These are phyloP conservation scores for Ottelia alismoides DNA, from an alignment of 106 monocot genomes.

Conservation along the genomic window DNA sequence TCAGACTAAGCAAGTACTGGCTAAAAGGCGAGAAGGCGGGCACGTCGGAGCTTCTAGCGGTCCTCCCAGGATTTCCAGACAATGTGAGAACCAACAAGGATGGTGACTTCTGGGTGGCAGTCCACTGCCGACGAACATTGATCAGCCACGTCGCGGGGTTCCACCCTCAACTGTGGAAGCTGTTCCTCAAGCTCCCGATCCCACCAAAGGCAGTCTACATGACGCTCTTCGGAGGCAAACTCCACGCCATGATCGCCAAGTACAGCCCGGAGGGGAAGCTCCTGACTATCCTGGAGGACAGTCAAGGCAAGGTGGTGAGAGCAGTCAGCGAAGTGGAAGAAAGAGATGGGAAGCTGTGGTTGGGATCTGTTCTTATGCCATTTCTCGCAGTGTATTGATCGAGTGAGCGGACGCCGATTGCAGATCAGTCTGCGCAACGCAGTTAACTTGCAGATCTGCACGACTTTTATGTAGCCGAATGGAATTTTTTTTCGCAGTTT, in stretches of 20 bases:
- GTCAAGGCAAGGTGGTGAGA: constrained; percentile 64
- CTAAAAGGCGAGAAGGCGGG: constrained; percentile 83
- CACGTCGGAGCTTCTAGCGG: constrained; percentile 49
- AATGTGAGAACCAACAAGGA: constrained; percentile 88
- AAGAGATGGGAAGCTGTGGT: constrained; percentile 85
- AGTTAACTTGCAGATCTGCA: no score
- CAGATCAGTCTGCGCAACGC: no score
- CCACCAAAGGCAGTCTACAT: constrained; percentile 44
- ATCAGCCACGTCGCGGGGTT: constrained; percentile 22
- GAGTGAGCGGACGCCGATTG: no score
- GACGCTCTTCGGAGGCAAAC: constrained; percentile 56
- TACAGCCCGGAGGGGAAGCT: constrained; percentile 57
- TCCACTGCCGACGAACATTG: constrained; percentile 48
- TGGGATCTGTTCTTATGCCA: constrained; percentile 92
- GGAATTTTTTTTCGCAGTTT: no score
- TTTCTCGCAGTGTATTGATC: constrained; percentile 92
- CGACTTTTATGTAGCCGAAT: no score
- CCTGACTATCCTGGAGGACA: constrained; percentile 71
- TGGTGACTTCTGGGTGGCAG: constrained; percentile 94
- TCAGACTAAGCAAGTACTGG: constrained; percentile 80
- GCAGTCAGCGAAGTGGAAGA: constrained; percentile 92
- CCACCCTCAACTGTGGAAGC: constrained; percentile 34
- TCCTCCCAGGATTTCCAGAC: constrained; percentile 81
- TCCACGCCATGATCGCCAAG: constrained; percentile 58
- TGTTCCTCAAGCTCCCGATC: constrained; percentile 65